phyloP scores from a whole-genome alignment of 768 basidiomycete genomes.

The Tephrocybe sp. region DNA sequence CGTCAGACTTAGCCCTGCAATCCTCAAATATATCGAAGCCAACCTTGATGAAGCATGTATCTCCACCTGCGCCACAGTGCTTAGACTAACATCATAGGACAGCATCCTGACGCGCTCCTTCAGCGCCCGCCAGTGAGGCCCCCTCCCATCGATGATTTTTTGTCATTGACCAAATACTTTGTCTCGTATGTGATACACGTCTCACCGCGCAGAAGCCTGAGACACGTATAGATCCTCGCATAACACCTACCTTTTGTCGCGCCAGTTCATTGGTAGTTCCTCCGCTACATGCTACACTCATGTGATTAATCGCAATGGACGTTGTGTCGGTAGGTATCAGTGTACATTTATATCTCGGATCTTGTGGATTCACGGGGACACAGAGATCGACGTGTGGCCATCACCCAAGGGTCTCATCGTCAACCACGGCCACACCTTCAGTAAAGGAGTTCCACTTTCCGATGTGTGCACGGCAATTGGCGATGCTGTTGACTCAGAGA shows the following conservation, averaged over 20 bases:
- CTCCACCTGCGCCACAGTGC: neutral
- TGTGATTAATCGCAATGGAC: conserved; percentile 48
- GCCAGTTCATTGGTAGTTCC: conserved; percentile 55
- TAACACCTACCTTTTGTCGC: conserved; percentile 63
- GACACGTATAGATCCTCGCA: conserved; percentile 50
- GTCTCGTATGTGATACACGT: conserved; percentile 40
- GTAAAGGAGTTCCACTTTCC: conserved; percentile 48
- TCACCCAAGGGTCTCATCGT: conserved; percentile 52
- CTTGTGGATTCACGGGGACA: neutral
- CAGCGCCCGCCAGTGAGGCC: conserved; percentile 36
- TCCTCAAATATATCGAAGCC: conserved; percentile 34
- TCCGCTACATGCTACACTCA: conserved; percentile 56
- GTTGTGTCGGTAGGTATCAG: conserved; percentile 46
- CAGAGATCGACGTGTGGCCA: conserved; percentile 70
- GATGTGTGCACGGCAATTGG: conserved; percentile 56
- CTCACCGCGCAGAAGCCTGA: conserved; percentile 7
- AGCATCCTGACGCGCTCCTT: conserved; percentile 37
- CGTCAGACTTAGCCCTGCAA: conserved; percentile 36
- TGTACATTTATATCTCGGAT: neutral
- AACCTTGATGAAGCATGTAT: conserved; percentile 24
- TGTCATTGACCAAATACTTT: conserved; percentile 56
- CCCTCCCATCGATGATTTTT: conserved; percentile 36
- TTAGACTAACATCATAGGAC: conserved; percentile 14
- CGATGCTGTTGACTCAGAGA: conserved; percentile 34
- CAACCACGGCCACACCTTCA: conserved; percentile 63